phyloP scores from a whole-genome alignment of 805 yeast species.

The Candida bentonensis region DNA sequence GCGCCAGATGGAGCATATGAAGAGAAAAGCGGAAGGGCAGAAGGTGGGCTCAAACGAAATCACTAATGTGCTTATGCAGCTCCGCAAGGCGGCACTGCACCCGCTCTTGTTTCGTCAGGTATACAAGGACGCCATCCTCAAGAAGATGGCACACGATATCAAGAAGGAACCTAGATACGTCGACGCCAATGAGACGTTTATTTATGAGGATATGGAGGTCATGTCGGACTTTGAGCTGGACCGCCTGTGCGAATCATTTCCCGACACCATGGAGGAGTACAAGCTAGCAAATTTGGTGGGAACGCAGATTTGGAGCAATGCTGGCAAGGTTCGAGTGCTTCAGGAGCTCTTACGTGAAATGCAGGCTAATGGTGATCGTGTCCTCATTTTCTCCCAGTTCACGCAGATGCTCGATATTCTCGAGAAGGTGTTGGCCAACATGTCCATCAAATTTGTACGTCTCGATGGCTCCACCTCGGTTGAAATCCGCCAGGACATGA shows the following conservation, averaged over 20 bases:
- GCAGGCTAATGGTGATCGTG: slow-evolving; percentile 44
- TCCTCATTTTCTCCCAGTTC: slow-evolving; percentile 77
- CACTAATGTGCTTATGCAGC: slow-evolving; percentile 68
- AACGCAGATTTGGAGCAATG: slow-evolving; percentile 43
- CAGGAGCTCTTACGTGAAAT: slow-evolving; percentile 43
- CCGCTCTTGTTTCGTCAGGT: slow-evolving; percentile 67
- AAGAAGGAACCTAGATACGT: slow-evolving; percentile 68
- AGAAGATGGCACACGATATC: slow-evolving; percentile 61
- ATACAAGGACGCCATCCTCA: slow-evolving; percentile 42
- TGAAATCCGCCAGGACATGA: slow-evolving; percentile 80
- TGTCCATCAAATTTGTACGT: slow-evolving; percentile 60
- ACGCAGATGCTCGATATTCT: slow-evolving; percentile 85
- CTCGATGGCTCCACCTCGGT: slow-evolving; percentile 92
- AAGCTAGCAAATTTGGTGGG: slow-evolving; percentile 36
- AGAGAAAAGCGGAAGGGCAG: slow-evolving; percentile 18
- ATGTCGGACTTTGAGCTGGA: slow-evolving; percentile 89
- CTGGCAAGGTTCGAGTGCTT: slow-evolving; percentile 63
- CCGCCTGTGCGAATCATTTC: slow-evolving; percentile 56
- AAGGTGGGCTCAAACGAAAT: slow-evolving; percentile 16
- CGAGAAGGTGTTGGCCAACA: slow-evolving; percentile 54
- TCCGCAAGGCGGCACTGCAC: slow-evolving; percentile 87
- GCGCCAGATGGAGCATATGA: slow-evolving; percentile 11
- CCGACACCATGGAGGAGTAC: slow-evolving; percentile 41
- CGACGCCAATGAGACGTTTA: slow-evolving; percentile 63
- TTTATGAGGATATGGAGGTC: slow-evolving; percentile 86